phyloP scores from a whole-genome alignment of 345 rosid genomes.

The Geranium rotundifolium region DNA sequence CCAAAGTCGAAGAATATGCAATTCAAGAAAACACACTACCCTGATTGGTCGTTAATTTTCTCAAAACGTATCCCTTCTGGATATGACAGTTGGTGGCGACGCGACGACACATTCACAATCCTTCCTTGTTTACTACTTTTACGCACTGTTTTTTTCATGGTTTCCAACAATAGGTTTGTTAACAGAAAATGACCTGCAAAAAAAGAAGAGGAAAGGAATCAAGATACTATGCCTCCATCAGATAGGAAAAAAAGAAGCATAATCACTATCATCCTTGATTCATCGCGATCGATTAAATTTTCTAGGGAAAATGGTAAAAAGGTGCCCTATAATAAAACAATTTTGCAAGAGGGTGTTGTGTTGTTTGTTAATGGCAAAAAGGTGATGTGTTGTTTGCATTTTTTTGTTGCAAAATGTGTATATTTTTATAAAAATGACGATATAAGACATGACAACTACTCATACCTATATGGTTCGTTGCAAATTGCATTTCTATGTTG shows the following conservation, averaged over 20 bases:
- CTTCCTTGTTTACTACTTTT: conserved; percentile 34
- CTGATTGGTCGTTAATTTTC: conserved; percentile 28
- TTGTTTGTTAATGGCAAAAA: too few species aligned
- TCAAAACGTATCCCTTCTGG: conserved; percentile 36
- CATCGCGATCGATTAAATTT: too few species aligned
- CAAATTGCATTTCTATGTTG: conserved; percentile 42
- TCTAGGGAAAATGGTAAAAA: too few species aligned
- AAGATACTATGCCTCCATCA: not conserved
- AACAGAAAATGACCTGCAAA: conserved; percentile 45
- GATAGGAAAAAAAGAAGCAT: too few species aligned
- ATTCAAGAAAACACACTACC: conserved; percentile 12
- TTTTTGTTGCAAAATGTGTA: too few species aligned
- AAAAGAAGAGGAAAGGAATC: not conserved
- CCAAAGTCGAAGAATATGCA: not conserved
- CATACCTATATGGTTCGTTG: conserved; percentile 56
- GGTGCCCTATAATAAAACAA: too few species aligned
- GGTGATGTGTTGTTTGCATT: too few species aligned
- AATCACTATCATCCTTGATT: too few species aligned
- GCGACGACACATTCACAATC: conserved; percentile 37
- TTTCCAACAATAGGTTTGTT: conserved; percentile 33
- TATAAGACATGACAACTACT: not conserved
- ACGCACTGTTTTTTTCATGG: conserved; percentile 32
- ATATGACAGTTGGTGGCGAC: conserved; percentile 23
- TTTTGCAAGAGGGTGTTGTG: too few species aligned
- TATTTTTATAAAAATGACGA: too few species aligned